Percentiles rank a stretch among this genome's conserved stretches.
Conservation (phyloP, 345 rosid genomes). For the Hevea brasiliensis region DNA sequence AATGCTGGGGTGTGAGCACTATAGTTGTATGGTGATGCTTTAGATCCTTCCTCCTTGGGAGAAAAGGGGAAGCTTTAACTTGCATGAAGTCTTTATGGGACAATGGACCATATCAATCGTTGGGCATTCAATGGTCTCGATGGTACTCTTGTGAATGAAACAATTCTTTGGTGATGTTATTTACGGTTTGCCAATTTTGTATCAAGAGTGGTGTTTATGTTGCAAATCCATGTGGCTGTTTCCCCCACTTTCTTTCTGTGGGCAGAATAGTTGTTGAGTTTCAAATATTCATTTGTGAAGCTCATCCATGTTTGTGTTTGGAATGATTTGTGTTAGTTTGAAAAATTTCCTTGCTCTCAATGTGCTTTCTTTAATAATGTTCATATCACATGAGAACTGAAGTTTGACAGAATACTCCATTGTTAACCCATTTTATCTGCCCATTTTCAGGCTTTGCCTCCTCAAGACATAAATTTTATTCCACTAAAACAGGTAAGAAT, state of each 20-base stretch:
- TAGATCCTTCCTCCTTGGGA: background rate
- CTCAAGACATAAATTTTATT: constrained; percentile 62
- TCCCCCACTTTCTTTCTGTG: no score
- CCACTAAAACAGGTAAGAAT: constrained; percentile 74
- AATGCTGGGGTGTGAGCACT: background rate
- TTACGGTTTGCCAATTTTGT: background rate
- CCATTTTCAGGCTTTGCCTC: constrained; percentile 68
- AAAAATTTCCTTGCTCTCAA: background rate
- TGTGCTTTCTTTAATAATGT: background rate
- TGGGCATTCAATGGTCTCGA: background rate
- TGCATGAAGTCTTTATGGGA: background rate
- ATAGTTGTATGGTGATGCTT: background rate
- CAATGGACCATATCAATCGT: background rate
- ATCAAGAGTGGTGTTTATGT: background rate
- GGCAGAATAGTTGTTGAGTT: background rate
- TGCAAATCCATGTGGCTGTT: background rate
- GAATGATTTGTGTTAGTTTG: background rate
- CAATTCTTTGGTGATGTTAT: background rate
- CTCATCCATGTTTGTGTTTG: background rate
- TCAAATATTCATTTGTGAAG: background rate
- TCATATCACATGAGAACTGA: background rate
- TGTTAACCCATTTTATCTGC: constrained; percentile 1
- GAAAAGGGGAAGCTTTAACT: background rate
- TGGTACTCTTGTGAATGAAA: background rate
- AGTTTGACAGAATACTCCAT: background rate